These are phyloP conservation scores for Omphalotus guepiniiformis DNA, from an alignment of 768 basidiomycete species.

Conservation along the genomic window DNA sequence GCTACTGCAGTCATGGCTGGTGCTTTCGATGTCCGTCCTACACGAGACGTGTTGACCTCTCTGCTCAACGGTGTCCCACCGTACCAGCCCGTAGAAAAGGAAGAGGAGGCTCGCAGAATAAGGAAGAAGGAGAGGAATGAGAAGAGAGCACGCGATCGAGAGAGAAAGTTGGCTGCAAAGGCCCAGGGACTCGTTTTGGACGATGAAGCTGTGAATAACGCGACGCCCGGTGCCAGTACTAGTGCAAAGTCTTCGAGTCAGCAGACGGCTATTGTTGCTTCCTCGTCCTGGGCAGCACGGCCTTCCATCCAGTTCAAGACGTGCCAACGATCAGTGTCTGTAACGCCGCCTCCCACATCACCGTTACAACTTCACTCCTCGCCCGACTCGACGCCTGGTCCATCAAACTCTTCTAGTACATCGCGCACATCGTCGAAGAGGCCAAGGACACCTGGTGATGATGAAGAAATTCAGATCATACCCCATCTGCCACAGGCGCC, in stretches of 20 bases:
- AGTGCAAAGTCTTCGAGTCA: slow-evolving; percentile 22
- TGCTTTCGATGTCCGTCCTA: slow-evolving; percentile 60
- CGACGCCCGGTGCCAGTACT: slow-evolving; percentile 26
- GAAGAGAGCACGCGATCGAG: slow-evolving; percentile 47
- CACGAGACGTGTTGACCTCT: slow-evolving; percentile 76
- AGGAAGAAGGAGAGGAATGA: slow-evolving; percentile 54
- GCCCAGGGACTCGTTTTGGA: slow-evolving; percentile 22
- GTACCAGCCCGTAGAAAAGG: slow-evolving; percentile 59
- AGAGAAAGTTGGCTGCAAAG: slow-evolving; percentile 41
- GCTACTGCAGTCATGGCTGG: slow-evolving; percentile 78
- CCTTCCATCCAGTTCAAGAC: slow-evolving; percentile 72
- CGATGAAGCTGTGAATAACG: slow-evolving; percentile 23
- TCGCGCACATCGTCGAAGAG: slow-evolving; percentile 80
- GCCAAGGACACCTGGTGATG: slow-evolving; percentile 69
- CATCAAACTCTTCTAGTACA: slow-evolving; percentile 67
- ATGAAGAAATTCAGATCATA: slow-evolving; percentile 30
- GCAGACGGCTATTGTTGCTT: slow-evolving; percentile 28
- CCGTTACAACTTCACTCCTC: slow-evolving; percentile 44
- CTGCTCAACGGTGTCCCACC: slow-evolving; percentile 71
- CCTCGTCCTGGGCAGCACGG: slow-evolving; percentile 63
- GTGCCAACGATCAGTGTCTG: slow-evolving; percentile 65
- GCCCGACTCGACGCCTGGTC: slow-evolving; percentile 70
- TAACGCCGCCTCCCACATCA: slow-evolving; percentile 64
- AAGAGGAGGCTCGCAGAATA: slow-evolving; percentile 51
- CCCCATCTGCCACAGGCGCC: slow-evolving; percentile 22